Evolutionary conservation across 2,329 filamentous ascomycete species (phyloP).

Genomic region (Taxawa tesnikishii): DNA sequence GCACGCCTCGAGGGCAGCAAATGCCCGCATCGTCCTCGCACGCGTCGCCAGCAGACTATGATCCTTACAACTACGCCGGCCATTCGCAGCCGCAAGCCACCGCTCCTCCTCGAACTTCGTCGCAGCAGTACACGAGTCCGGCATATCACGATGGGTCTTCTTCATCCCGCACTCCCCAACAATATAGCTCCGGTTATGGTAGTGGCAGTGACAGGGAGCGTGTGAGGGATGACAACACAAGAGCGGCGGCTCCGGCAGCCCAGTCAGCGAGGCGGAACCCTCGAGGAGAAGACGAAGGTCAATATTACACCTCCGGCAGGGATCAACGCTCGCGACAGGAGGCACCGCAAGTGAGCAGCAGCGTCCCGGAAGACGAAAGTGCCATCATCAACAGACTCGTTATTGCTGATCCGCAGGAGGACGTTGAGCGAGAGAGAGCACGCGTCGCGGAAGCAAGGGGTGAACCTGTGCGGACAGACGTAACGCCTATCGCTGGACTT

Average conservation of each 20-base stretch:
- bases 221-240: slow-evolving; percentile 19
- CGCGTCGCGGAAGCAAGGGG: slow-evolving; percentile 49
- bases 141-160: slow-evolving; percentile 12
- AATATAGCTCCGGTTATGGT: slow-evolving; percentile 25
- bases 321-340: not conserved
- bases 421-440: slow-evolving; percentile 59
- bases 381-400: slow-evolving; percentile 67
- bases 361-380: slow-evolving; percentile 53
- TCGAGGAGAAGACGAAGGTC: not conserved
- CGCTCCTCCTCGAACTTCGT: slow-evolving; percentile 13
- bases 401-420: slow-evolving; percentile 62
- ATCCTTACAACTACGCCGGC: slow-evolving; percentile 48
- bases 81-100: slow-evolving; percentile 9
- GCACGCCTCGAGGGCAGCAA: slow-evolving; percentile 33
- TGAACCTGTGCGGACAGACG: slow-evolving; percentile 26
- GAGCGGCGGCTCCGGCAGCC: slow-evolving; percentile 20
- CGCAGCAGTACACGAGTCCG: slow-evolving; percentile 13
- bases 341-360: not conserved
- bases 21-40: slow-evolving; percentile 28
- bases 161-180: slow-evolving; percentile 17
- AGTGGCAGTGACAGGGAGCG: slow-evolving; percentile 30
- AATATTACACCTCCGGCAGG: too few relatives aligned
- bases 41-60: slow-evolving; percentile 64
- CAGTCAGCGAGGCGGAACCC: slow-evolving; percentile 6
- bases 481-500: slow-evolving; percentile 34